Percentiles rank a stretch among this genome's conserved stretches.
phyloP scores from a whole-genome alignment of 2,329 filamentous ascomycete species.

The Diaporthe amygdali region DNA sequence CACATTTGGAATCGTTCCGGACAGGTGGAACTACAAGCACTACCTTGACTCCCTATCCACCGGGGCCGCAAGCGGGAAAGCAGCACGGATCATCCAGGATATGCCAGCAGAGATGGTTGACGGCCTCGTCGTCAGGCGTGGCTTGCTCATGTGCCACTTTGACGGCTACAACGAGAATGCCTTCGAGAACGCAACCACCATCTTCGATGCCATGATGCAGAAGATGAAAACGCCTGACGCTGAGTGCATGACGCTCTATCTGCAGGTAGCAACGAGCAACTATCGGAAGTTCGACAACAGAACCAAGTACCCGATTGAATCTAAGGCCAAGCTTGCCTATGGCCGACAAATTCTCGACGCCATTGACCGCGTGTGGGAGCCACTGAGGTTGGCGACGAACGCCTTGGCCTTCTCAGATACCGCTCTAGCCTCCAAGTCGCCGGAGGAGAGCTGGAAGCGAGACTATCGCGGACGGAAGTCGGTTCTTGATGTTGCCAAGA shows the following conservation, averaged over 20 bases:
- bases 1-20: constrained; percentile 68
- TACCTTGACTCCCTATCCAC: constrained; percentile 72
- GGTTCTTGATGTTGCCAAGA: constrained; percentile 17
- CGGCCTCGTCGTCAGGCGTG: constrained; percentile 69
- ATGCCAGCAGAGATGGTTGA: constrained; percentile 53
- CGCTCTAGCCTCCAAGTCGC: constrained; percentile 26
- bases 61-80: constrained; percentile 68
- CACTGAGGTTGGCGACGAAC: constrained; percentile 43
- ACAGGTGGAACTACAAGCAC: constrained; percentile 71
- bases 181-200: constrained; percentile 66
- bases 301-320: constrained; percentile 32
- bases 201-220: constrained; percentile 69
- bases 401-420: constrained; percentile 41
- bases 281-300: constrained; percentile 44
- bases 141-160: constrained; percentile 74
- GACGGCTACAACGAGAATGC: constrained; percentile 79
- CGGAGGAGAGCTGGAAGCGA: constrained; percentile 31
- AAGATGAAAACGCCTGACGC: constrained; percentile 53
- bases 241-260: constrained; percentile 57
- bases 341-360: constrained; percentile 57
- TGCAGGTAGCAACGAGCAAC: constrained; percentile 58
- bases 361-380: constrained; percentile 56
- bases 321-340: constrained; percentile 46
- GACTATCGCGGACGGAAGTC: constrained; percentile 16
- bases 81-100: constrained; percentile 61